Base-by-base conservation (phyloP, 768 basidiomycete species). In the Trametopsis cervina region DNA sequence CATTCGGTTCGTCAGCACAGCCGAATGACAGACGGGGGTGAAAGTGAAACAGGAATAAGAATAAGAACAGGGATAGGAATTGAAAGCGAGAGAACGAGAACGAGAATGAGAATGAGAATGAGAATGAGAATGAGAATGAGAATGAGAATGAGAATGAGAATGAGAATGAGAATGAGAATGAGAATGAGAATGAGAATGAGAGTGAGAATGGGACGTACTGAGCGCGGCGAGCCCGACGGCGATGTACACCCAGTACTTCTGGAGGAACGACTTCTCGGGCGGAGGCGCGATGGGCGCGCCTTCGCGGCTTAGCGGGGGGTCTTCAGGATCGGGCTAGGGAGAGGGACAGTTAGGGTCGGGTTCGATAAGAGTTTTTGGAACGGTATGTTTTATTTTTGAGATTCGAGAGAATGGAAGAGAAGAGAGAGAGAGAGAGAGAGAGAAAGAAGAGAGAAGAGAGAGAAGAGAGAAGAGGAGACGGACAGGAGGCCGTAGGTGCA, bases 201-300 rank as follows among this genome's bases (percentile, higher is more conserved):
- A 4, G 17, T 15, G 11, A 49, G n/a, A 11, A 43, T 4, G 9
- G 11, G 42, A 50, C 49, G 42, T 59, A 87, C 83, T 45, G 15
- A 85, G 58, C 38, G 80, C 76, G 15, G 85, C 59, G 9, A 84
- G 63, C 38, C 77, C 63, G 2, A 80, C 72, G 36, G 74, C 67
- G 29, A 89, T 76, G 57, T 91, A 92, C 64, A 92, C 71, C 92
- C 92, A 94, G 64, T 94, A 94, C 62, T 92, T 93, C 59, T 89
- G 85, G 36, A 92, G 48, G 64, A 93, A 89, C 10, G 80, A 69
- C 64, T 91, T 86, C 60, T 94, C 89, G 0, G 76, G 74, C 26
- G 69, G 61, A 0, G 81, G 76, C 49, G 71, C 62, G 20, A 85
- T 68, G 17, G 79, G 75, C 57, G 80, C 75, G 40, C 89, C 89